Evolutionary conservation across 1,284 basidiomycete genomes (phyloP).

Genomic region (Leccinum solheimii): DNA sequence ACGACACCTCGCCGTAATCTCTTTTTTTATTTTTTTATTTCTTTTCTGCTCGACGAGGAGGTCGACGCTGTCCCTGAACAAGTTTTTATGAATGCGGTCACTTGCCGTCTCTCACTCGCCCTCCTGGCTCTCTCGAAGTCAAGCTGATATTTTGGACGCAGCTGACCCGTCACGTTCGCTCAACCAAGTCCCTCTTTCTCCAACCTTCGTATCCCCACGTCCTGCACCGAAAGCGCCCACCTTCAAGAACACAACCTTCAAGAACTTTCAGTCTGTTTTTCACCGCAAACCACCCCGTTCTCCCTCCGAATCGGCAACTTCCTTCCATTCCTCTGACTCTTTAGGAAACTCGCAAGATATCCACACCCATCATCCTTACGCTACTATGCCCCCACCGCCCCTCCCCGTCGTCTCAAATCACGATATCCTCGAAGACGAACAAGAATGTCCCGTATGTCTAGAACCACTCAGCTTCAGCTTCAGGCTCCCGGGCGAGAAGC

Average conservation of each 20-base stretch:
- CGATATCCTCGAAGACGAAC: constrained; percentile 68
- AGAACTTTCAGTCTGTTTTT: neutral
- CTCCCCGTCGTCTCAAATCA: constrained; percentile 68
- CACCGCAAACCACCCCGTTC: constrained; percentile 29
- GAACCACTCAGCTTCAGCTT: constrained; percentile 88
- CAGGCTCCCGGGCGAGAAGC: constrained; percentile 90
- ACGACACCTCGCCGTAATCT: neutral
- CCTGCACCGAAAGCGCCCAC: constrained; percentile 38
- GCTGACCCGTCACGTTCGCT: constrained; percentile 18
- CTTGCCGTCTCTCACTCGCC: constrained; percentile 13
- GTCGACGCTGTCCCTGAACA: neutral
- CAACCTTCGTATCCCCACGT: constrained; percentile 44
- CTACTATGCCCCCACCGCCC: constrained; percentile 57
- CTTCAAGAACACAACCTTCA: constrained; percentile 19
- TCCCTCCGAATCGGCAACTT: constrained; percentile 34
- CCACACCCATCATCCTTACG: constrained; percentile 42
- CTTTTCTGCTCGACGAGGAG: neutral
- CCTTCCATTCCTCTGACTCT: constrained; percentile 41
- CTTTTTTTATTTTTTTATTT: neutral
- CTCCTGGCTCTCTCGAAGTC: constrained; percentile 25
- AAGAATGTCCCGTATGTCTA: constrained; percentile 88
- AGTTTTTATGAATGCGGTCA: constrained; percentile 22
- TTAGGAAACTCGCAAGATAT: constrained; percentile 14
- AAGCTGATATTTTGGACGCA: constrained; percentile 10
- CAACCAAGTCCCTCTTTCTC: constrained; percentile 42